These are phyloP conservation scores for Globisporangium radiosum DNA, from an alignment of 352 stramenopile species.

Conservation along the genomic window DNA sequence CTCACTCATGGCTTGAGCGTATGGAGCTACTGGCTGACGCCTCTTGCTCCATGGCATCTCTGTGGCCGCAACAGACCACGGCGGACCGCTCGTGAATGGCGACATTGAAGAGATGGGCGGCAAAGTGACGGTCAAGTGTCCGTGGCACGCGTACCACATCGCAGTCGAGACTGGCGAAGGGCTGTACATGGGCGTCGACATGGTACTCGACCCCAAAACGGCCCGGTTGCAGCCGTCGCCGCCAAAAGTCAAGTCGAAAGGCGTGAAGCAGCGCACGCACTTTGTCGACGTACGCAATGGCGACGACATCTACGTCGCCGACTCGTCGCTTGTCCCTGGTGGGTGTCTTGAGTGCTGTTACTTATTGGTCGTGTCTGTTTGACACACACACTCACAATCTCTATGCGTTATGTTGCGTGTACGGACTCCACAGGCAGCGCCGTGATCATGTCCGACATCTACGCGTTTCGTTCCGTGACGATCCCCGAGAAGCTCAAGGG, in stretches of 20 bases:
- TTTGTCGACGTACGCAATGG: slow-evolving; percentile 65
- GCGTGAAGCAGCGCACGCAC: slow-evolving; percentile 81
- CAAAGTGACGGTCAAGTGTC: slow-evolving; percentile 75
- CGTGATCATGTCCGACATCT: slow-evolving; percentile 61
- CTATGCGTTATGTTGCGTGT: too few relatives aligned
- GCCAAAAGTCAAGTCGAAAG: slow-evolving; percentile 71
- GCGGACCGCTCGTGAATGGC: slow-evolving; percentile 65
- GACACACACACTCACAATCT: too few relatives aligned
- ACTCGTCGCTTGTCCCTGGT: slow-evolving; percentile 64
- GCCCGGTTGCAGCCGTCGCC: slow-evolving; percentile 45
- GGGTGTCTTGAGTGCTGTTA: background rate
- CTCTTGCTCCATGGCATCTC: too few relatives aligned
- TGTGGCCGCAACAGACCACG: slow-evolving; percentile 44
- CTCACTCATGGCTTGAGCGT: background rate
- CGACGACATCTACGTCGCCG: slow-evolving; percentile 68
- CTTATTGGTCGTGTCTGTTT: too few relatives aligned
- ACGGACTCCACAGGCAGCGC: background rate
- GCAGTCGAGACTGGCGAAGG: slow-evolving; percentile 73
- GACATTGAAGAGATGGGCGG: slow-evolving; percentile 83
- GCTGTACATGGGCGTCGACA: slow-evolving; percentile 81
- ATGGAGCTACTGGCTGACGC: background rate
- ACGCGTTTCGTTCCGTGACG: slow-evolving; percentile 52
- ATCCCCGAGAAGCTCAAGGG: slow-evolving; percentile 38
- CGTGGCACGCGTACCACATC: slow-evolving; percentile 85
- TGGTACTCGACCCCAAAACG: slow-evolving; percentile 32